A percentile compares a stretch with the other conserved stretches of the same genome.
Conservation (phyloP, 331 rosid species). For the Malus hybrid region DNA sequence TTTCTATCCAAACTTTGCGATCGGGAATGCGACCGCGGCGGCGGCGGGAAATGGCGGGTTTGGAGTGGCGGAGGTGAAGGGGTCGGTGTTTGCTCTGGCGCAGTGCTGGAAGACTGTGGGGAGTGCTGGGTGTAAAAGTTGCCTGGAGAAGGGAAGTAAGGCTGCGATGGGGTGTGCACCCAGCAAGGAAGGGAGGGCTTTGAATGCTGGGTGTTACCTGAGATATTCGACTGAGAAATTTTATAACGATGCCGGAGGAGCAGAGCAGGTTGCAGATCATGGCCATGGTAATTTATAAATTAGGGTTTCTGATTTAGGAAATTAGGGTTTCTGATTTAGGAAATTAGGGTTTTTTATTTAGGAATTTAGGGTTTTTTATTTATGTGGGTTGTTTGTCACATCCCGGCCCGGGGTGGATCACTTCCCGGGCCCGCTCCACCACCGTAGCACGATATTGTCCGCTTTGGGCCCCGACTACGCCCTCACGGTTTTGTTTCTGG, state of each 20-base stretch:
- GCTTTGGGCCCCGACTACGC: no score
- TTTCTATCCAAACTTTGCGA: no score
- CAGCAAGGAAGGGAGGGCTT: slow-evolving; percentile 58
- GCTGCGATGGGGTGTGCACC: slow-evolving; percentile 37
- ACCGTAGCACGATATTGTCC: no score
- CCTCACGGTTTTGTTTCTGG: no score
- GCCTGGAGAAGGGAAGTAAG: slow-evolving; percentile 51
- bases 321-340: no score
- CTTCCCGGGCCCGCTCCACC: no score
- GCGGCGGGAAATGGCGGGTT: slow-evolving; percentile 38
- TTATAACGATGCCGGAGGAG: slow-evolving; percentile 20
- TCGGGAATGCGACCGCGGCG: slow-evolving; percentile 20
- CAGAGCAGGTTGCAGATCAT: not conserved
- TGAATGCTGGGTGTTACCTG: slow-evolving; percentile 84
- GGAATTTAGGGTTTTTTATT: no score
- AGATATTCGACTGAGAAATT: slow-evolving; percentile 63
- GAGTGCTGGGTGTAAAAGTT: slow-evolving; percentile 37
- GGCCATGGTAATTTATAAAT: not conserved
- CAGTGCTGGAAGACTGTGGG: slow-evolving; percentile 74
- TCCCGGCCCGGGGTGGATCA: no score
- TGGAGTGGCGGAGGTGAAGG: slow-evolving; percentile 39
- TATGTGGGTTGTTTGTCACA: no score
- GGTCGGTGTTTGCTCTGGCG: slow-evolving; percentile 53
- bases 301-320: no score
- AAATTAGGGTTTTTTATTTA: no score